These are phyloP conservation scores for Chlorophyllum brunneum DNA, from an alignment of 768 basidiomycete species.

Conservation along the genomic window DNA sequence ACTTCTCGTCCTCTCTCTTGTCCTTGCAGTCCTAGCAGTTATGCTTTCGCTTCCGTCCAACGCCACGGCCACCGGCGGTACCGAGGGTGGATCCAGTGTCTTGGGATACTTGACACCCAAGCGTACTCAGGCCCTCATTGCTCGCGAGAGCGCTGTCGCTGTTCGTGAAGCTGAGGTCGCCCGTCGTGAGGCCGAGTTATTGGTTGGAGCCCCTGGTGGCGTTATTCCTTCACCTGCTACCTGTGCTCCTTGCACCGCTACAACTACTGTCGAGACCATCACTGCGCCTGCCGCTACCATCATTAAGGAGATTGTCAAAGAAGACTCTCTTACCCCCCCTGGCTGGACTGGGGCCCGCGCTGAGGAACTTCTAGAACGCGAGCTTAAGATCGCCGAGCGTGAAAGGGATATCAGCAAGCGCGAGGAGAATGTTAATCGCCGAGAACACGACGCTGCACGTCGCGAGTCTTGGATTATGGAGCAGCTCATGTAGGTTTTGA, in stretches of 20 bases:
- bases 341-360: slow-evolving; percentile 77
- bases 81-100: slow-evolving; percentile 35
- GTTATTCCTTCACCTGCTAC: slow-evolving; percentile 52
- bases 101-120: slow-evolving; percentile 78
- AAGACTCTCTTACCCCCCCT: slow-evolving; percentile 73
- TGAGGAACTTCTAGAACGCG: slow-evolving; percentile 81
- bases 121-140: slow-evolving; percentile 73
- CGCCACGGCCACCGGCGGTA: slow-evolving; percentile 34
- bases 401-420: slow-evolving; percentile 85
- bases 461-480: slow-evolving; percentile 94
- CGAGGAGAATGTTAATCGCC: slow-evolving; percentile 79
- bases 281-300: slow-evolving; percentile 65
- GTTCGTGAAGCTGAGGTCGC: slow-evolving; percentile 86
- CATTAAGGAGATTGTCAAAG: slow-evolving; percentile 85
- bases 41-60: slow-evolving; percentile 81
- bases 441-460: slow-evolving; percentile 83
- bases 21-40: slow-evolving; percentile 84
- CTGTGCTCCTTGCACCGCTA: slow-evolving; percentile 58
- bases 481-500: slow-evolving; percentile 69
- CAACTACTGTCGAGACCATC: slow-evolving; percentile 54
- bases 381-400: slow-evolving; percentile 79
- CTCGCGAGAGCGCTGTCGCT: slow-evolving; percentile 77
- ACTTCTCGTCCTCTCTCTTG: slow-evolving; percentile 79
- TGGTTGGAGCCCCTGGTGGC: slow-evolving; percentile 80
- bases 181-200: slow-evolving; percentile 81